These are phyloP conservation scores for Fusarium pseudocircinatum DNA, from an alignment of 2,329 filamentous ascomycete species.

Conservation along the genomic window DNA sequence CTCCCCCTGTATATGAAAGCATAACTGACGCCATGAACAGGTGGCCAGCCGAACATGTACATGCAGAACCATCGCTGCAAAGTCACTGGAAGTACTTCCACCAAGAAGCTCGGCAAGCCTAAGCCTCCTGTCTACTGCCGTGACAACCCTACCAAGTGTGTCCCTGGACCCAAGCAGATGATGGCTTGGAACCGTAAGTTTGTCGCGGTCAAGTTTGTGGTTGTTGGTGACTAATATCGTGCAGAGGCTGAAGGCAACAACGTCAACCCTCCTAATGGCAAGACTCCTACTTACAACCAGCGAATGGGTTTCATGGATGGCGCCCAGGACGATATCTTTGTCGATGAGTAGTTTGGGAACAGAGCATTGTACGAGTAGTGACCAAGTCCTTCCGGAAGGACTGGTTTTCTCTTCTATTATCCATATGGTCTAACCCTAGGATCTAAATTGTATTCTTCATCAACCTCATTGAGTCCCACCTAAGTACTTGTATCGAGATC, in stretches of 20 bases:
- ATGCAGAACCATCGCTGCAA: conserved; percentile 62
- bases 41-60: conserved; percentile 47
- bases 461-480: background rate
- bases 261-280: conserved; percentile 41
- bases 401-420: background rate
- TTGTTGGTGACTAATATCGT: background rate
- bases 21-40: background rate
- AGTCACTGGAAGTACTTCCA: conserved; percentile 55
- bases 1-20: background rate
- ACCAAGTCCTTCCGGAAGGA: conserved; percentile 14
- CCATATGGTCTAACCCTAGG: too few species aligned
- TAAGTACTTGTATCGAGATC: too few species aligned
- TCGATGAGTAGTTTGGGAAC: background rate
- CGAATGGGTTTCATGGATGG: conserved; percentile 48
- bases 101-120: conserved; percentile 52
- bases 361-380: background rate
- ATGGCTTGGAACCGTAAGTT: conserved; percentile 57
- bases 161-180: conserved; percentile 61
- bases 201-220: background rate
- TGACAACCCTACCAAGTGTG: conserved; percentile 53
- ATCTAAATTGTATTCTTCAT: background rate
- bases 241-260: conserved; percentile 49
- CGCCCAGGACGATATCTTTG: conserved; percentile 47
- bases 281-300: conserved; percentile 47
- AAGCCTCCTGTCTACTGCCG: conserved; percentile 55